Conservation (phyloP, 805 yeast species). For the Ogataea sp. region DNA sequence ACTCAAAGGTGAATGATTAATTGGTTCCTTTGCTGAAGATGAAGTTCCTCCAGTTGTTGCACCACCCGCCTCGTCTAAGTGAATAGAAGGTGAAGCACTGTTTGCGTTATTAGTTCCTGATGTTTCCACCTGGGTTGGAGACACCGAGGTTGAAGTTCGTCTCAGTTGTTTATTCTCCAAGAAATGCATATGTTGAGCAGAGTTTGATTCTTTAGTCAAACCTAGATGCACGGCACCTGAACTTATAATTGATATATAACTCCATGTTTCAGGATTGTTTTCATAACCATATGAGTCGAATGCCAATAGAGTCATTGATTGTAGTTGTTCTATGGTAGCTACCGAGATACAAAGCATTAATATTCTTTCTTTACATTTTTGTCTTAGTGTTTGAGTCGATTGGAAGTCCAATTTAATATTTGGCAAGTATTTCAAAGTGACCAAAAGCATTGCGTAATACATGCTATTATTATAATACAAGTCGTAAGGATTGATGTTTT, state of each 20-base stretch:
- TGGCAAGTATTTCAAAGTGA: slow-evolving; percentile 9
- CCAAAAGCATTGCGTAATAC: slow-evolving; percentile 11
- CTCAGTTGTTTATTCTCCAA: slow-evolving; percentile 3
- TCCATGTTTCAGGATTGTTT: slow-evolving; percentile 18
- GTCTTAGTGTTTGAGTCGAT: slow-evolving; percentile 3
- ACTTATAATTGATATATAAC: slow-evolving; percentile 12
- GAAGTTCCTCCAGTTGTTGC: no score
- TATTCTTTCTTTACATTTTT: slow-evolving; percentile 13
- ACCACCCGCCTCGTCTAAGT: background rate
- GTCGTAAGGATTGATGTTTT: background rate
- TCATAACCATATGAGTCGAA: slow-evolving; percentile 15
- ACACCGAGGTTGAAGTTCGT: slow-evolving; percentile 3
- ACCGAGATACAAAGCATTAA: slow-evolving; percentile 13
- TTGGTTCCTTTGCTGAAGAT: background rate
- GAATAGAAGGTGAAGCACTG: background rate
- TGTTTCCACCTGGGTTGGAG: background rate
- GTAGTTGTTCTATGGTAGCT: slow-evolving; percentile 15
- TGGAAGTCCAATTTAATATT: background rate
- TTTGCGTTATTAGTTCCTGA: no score
- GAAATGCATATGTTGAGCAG: slow-evolving; percentile 6
- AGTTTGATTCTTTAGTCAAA: slow-evolving; percentile 7
- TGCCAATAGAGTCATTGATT: slow-evolving; percentile 16
- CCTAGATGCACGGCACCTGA: slow-evolving; percentile 16
- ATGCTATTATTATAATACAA: background rate
- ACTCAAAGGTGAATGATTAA: background rate